phyloP scores from a whole-genome alignment of 169 alveolate species.

The Neospora caninum region DNA sequence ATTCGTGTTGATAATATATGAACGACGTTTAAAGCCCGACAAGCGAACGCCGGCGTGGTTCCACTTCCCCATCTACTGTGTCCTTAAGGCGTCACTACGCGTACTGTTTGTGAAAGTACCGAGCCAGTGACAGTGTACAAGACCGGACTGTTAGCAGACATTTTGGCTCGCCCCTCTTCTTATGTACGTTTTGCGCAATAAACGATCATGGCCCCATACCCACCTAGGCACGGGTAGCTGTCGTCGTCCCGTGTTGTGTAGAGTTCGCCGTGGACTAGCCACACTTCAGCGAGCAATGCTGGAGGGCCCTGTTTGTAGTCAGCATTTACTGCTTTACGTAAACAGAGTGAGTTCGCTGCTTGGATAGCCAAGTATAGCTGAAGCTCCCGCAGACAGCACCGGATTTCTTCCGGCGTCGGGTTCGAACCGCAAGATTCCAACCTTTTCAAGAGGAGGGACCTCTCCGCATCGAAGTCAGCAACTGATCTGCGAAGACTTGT shows the following conservation, averaged over 20 bases:
- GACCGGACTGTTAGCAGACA: no score
- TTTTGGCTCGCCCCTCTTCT: no score
- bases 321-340: background rate
- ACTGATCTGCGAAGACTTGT: slow-evolving; percentile 11
- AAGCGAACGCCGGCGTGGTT: no score
- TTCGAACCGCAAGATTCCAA: background rate
- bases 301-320: slow-evolving; percentile 33
- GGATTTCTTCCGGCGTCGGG: slow-evolving; percentile 25
- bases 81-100: no score
- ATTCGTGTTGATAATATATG: no score
- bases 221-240: slow-evolving; percentile 1
- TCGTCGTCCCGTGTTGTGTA: background rate
- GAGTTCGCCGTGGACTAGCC: slow-evolving; percentile 21
- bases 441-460: background rate
- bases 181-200: no score
- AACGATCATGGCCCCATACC: background rate
- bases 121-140: no score
- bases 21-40: no score
- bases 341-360: background rate
- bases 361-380: slow-evolving; percentile 34
- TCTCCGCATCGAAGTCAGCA: slow-evolving; percentile 32
- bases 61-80: no score
- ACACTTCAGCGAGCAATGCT: slow-evolving; percentile 29
- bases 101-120: no score
- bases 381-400: background rate